phyloP scores from a whole-genome alignment of 176 grass and related monocot genomes.

The Miscanthus lutarioriparius region DNA sequence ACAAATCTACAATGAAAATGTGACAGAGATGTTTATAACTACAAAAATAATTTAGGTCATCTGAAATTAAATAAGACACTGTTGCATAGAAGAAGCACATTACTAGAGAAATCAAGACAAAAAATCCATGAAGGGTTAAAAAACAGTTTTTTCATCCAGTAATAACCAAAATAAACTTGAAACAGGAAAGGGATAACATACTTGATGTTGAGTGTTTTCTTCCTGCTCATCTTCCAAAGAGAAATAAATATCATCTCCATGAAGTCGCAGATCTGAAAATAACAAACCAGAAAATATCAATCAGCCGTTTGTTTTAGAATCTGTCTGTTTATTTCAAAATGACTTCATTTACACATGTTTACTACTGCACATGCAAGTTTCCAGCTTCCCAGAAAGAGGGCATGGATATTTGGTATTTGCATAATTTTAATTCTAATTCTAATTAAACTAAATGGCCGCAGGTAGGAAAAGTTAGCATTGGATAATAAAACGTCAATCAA shows the following conservation, averaged over 20 bases:
- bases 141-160: not conserved
- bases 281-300: constrained; percentile 24
- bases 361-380: not conserved
- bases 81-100: not conserved
- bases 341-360: not conserved
- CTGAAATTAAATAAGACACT: not conserved
- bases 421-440: not conserved
- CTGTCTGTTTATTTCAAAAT: not conserved
- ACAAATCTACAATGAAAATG: not conserved
- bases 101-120: not conserved
- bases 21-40: not conserved
- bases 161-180: constrained; percentile 16
- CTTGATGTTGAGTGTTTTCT: constrained; percentile 74
- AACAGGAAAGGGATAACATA: constrained; percentile 41
- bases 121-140: not conserved
- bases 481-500: not conserved
- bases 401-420: not conserved
- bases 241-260: constrained; percentile 97
- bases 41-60: not conserved
- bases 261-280: constrained; percentile 84
- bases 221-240: constrained; percentile 85
- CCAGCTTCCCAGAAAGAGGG: not conserved
- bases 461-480: not conserved
- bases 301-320: not conserved
- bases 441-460: not conserved